phyloP scores from a whole-genome alignment of 768 basidiomycete species.

The Termitomyces sp. region DNA sequence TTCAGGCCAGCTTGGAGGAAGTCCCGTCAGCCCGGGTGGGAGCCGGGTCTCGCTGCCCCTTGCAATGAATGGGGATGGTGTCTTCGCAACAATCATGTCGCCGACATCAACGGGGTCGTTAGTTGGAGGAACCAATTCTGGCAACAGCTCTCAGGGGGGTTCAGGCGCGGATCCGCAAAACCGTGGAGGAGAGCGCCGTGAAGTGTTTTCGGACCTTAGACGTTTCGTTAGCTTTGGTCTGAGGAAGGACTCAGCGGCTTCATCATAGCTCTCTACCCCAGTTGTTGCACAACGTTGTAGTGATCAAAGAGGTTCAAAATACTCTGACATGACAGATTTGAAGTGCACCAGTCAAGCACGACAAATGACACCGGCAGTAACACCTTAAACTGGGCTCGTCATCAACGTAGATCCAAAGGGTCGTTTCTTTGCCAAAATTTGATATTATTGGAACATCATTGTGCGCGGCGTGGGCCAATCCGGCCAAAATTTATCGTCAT shows the following conservation, averaged over 20 bases:
- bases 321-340: neutral
- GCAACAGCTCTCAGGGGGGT: conserved; percentile 23
- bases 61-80: conserved; percentile 38
- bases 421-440: no score
- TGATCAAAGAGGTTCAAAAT: neutral
- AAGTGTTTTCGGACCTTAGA: conserved; percentile 85
- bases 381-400: no score
- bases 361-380: neutral
- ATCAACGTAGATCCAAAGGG: no score
- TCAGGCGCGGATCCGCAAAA: conserved; percentile 38
- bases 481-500: no score
- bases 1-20: conserved; percentile 39
- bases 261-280: conserved; percentile 12
- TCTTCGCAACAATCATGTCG: conserved; percentile 53
- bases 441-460: no score
- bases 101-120: conserved; percentile 62
- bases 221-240: conserved; percentile 88
- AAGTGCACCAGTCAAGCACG: neutral
- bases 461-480: no score
- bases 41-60: conserved; percentile 55
- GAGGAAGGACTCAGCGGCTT: conserved; percentile 53
- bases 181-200: conserved; percentile 50
- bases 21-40: conserved; percentile 57
- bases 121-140: conserved; percentile 19
- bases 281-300: neutral